Percentiles rank a stretch among this genome's conserved stretches.
These are phyloP conservation scores for Austroboletus festivus DNA, from an alignment of 768 basidiomycete genomes.

Conservation along the genomic window DNA sequence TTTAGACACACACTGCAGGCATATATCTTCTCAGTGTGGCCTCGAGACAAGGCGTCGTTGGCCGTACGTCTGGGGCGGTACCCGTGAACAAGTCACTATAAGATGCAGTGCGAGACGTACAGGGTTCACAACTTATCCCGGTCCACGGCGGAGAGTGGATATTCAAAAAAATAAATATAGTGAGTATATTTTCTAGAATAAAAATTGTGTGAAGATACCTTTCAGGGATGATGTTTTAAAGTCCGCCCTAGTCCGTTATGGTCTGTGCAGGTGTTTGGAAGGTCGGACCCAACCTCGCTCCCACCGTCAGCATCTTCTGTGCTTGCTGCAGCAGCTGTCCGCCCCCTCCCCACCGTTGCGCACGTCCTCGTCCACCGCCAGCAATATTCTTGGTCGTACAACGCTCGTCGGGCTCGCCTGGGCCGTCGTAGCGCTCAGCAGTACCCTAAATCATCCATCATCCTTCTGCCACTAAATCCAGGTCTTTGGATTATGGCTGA, in stretches of 20 bases:
- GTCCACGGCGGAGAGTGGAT: conserved; percentile 6
- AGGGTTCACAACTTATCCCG: conserved; percentile 2
- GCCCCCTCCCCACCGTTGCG: conserved; percentile 46
- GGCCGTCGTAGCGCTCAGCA: conserved; percentile 25
- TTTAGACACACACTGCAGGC: no score
- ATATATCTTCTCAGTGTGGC: no score
- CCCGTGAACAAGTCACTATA: no score
- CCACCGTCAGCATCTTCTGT: conserved; percentile 52
- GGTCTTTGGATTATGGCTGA: conserved; percentile 55
- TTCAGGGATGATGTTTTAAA: conserved; percentile 27
- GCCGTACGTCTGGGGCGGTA: no score
- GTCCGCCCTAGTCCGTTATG: conserved; percentile 34
- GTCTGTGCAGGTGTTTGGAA: conserved; percentile 39
- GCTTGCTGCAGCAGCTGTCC: conserved; percentile 29
- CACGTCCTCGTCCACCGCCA: conserved; percentile 34
- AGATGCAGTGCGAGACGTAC: no score
- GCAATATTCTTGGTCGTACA: conserved; percentile 22
- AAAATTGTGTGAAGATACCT: conserved; percentile 11
- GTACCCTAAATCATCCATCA: conserved; percentile 30
- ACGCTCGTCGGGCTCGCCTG: conserved; percentile 19
- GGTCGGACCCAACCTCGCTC: conserved; percentile 51
- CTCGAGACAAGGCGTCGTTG: no score
- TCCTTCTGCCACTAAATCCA: conserved; percentile 25
- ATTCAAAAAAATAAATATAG: neutral
- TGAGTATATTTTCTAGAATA: conserved; percentile 20